Evolutionary conservation across 768 basidiomycete genomes (phyloP).

Genomic region (Termitomyces sp.): DNA sequence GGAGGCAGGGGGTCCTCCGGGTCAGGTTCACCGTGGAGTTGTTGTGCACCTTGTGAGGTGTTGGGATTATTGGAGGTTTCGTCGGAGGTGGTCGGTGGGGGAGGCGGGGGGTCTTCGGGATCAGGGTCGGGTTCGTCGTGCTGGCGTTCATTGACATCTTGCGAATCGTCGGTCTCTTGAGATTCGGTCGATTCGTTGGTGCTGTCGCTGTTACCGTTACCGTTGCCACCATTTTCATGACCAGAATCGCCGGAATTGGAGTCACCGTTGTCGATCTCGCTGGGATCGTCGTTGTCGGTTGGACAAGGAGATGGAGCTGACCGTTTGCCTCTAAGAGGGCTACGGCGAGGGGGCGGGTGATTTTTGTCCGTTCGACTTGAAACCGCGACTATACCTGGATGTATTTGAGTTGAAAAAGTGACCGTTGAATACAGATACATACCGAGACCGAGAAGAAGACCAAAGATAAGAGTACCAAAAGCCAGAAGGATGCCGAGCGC

Average conservation of each 20-base stretch:
- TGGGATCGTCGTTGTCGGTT: not conserved
- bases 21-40: not conserved
- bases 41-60: no score
- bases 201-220: not conserved
- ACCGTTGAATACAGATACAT: not conserved
- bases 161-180: not conserved
- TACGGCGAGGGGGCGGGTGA: not conserved
- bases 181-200: no score
- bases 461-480: not conserved
- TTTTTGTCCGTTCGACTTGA: not conserved
- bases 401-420: not conserved
- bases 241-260: not conserved
- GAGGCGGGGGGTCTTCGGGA: conserved; percentile 1
- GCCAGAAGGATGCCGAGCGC: not conserved
- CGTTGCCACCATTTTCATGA: not conserved
- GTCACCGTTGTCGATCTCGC: not conserved
- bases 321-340: not conserved
- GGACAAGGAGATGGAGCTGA: not conserved
- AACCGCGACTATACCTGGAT: not conserved
- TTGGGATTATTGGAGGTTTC: not conserved
- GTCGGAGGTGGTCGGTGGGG: not conserved
- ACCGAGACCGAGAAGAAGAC: not conserved
- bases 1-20: conserved; percentile 2
- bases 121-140: not conserved
- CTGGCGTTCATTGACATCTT: not conserved